phyloP scores from a whole-genome alignment of 345 rosid species.

The Euclidium syriacum region DNA sequence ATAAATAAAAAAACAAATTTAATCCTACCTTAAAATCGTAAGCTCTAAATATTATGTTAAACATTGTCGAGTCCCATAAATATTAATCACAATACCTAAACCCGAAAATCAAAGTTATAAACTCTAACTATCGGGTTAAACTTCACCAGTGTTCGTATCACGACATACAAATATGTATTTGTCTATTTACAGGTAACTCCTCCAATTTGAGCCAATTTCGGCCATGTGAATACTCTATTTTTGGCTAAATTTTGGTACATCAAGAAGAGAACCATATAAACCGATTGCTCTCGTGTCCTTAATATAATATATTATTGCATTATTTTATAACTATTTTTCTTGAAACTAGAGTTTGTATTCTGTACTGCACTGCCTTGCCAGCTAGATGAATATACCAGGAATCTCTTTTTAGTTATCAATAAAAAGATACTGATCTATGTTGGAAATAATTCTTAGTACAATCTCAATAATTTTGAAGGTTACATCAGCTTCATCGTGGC shows the following conservation, averaged over 20 bases:
- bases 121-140: too few species aligned
- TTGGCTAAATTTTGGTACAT: slow-evolving; percentile 5
- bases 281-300: neutral
- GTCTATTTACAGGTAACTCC: slow-evolving; percentile 17
- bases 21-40: too few species aligned
- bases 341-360: slow-evolving; percentile 8
- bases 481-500: too few species aligned
- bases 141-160: too few species aligned
- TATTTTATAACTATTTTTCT: slow-evolving; percentile 2
- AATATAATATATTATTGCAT: slow-evolving; percentile 7
- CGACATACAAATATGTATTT: too few species aligned
- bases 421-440: neutral
- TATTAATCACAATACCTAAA: too few species aligned
- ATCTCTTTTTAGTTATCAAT: slow-evolving; percentile 11
- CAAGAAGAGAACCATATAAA: slow-evolving; percentile 13
- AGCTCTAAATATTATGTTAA: too few species aligned
- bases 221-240: slow-evolving; percentile 19
- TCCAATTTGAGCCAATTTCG: slow-evolving; percentile 19
- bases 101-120: too few species aligned
- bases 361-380: slow-evolving; percentile 17
- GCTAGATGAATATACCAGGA: slow-evolving; percentile 29
- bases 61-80: too few species aligned
- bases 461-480: too few species aligned
- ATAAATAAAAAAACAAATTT: too few species aligned
- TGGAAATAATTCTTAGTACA: neutral